These are phyloP conservation scores for Phytophthora agathidicida DNA, from an alignment of 352 stramenopile species.

Conservation along the genomic window DNA sequence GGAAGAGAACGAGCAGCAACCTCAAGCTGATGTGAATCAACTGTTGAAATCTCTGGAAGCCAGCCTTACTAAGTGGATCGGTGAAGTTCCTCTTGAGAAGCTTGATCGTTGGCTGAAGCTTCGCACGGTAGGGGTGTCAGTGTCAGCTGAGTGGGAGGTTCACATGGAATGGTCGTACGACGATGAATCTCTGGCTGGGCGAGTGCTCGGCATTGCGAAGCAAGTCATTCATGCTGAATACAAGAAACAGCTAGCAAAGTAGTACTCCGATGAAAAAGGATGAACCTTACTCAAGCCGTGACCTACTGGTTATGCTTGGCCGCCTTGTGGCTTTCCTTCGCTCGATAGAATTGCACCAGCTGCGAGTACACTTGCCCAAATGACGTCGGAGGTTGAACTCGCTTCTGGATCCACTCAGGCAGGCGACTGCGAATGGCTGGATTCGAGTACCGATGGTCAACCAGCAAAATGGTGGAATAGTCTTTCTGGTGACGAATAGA, in stretches of 20 bases:
- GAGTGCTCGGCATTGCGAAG: conserved; percentile 83
- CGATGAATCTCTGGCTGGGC: conserved; percentile 83
- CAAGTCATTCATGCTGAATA: conserved; percentile 78
- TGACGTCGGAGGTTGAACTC: conserved; percentile 58
- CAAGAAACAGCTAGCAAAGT: conserved; percentile 41
- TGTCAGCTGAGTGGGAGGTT: conserved; percentile 81
- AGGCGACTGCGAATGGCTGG: conserved; percentile 64
- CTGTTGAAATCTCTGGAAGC: conserved; percentile 54
- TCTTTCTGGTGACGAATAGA: conserved; percentile 98
- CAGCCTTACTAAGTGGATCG: conserved; percentile 69
- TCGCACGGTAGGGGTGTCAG: conserved; percentile 63
- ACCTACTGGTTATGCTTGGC: conserved; percentile 16
- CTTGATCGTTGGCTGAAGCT: conserved; percentile 81
- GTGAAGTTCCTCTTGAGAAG: conserved; percentile 58
- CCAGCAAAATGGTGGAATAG: conserved; percentile 96
- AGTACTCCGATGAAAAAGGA: conserved; percentile 18
- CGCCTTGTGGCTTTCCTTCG: conserved; percentile 38
- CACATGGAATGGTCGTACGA: conserved; percentile 87
- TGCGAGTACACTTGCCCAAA: conserved; percentile 81
- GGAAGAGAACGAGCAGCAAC: conserved; percentile 69
- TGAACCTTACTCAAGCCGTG: conserved; percentile 1
- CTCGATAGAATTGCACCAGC: conserved; percentile 80
- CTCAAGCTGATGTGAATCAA: conserved; percentile 62
- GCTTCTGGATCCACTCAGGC: conserved; percentile 85
- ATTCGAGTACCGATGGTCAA: conserved; percentile 94